Evolutionary conservation across 495 filamentous ascomycete species (phyloP).

Genomic region (Amphirosellinia nigrospora): DNA sequence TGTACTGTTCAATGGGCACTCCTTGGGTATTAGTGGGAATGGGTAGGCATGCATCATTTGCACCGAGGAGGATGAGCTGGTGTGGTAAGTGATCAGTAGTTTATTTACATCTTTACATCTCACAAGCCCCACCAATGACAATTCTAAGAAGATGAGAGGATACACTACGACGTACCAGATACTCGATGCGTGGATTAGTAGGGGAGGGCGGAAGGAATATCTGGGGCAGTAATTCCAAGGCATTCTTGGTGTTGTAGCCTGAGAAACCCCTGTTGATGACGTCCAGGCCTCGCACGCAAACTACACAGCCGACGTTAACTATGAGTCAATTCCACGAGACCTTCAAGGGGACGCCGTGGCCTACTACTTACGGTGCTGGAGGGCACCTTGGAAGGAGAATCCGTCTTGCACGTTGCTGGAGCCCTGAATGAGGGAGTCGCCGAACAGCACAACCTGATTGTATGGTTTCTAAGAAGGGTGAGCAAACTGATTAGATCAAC

Average conservation of each 20-base stretch:
- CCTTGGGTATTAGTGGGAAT: constrained; percentile 65
- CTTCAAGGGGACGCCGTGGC: neutral
- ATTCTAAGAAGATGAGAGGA: neutral
- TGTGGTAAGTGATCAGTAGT: constrained; percentile 28
- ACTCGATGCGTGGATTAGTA: constrained; percentile 58
- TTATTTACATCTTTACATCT: neutral
- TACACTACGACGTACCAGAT: constrained; percentile 63
- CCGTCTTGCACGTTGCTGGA: constrained; percentile 62
- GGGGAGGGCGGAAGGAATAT: constrained; percentile 54
- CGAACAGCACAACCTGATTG: constrained; percentile 78
- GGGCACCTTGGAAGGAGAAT: constrained; percentile 72
- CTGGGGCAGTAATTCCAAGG: constrained; percentile 47
- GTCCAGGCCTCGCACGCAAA: constrained; percentile 51
- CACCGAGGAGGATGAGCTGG: constrained; percentile 82
- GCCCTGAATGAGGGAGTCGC: constrained; percentile 78
- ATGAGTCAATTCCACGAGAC: neutral
- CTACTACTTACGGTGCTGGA: constrained; percentile 66
- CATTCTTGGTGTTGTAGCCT: constrained; percentile 57
- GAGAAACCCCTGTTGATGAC: constrained; percentile 58
- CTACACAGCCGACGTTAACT: constrained; percentile 39
- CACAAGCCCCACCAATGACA: neutral
- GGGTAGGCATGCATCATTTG: constrained; percentile 80
- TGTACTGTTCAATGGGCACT: constrained; percentile 75
- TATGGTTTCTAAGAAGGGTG: constrained; percentile 42
- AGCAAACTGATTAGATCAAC: neutral